Evolutionary conservation across 805 yeast genomes (phyloP).

Genomic region (Starmerella vaccinii): DNA sequence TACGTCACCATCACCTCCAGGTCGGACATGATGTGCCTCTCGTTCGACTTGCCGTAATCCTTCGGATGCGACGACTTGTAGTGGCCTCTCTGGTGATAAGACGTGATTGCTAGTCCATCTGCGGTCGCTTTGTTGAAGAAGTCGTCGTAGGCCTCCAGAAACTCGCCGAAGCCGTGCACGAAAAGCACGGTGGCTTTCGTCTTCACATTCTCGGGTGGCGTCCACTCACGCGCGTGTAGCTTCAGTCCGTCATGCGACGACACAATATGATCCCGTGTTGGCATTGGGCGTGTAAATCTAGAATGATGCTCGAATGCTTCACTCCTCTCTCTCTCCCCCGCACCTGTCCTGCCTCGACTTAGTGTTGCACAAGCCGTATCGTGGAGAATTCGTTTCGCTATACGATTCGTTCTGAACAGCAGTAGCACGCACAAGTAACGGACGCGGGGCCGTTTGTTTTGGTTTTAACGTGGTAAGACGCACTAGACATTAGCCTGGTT

Average conservation of each 20-base stretch:
- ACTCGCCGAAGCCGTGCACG: constrained; percentile 34
- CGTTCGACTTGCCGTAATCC: constrained; percentile 31
- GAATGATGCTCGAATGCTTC: no score
- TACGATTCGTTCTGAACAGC: no score
- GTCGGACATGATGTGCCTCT: constrained; percentile 28
- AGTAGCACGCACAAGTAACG: no score
- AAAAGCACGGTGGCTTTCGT: constrained; percentile 28
- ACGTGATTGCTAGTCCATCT: constrained; percentile 31
- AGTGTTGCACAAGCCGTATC: no score
- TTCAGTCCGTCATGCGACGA: constrained; percentile 21
- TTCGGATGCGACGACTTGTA: constrained; percentile 30
- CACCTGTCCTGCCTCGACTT: no score
- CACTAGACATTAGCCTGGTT: no score
- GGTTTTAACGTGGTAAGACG: no score
- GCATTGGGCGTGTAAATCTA: constrained; percentile 7
- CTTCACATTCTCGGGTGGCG: constrained; percentile 18
- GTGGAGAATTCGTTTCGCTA: no score
- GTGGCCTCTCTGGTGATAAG: constrained; percentile 35
- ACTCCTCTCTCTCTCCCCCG: no score
- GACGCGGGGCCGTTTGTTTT: no score
- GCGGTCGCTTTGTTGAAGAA: constrained; percentile 27
- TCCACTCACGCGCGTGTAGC: constrained; percentile 18
- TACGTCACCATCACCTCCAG: constrained; percentile 28
- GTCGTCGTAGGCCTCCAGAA: constrained; percentile 27
- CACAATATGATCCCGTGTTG: constrained; percentile 15